Percentiles rank a stretch among this genome's conserved stretches.
Evolutionary conservation across 225 moss, liverwort and hornwort genomes (phyloP).

Genomic region (Polytrichum formosum): DNA sequence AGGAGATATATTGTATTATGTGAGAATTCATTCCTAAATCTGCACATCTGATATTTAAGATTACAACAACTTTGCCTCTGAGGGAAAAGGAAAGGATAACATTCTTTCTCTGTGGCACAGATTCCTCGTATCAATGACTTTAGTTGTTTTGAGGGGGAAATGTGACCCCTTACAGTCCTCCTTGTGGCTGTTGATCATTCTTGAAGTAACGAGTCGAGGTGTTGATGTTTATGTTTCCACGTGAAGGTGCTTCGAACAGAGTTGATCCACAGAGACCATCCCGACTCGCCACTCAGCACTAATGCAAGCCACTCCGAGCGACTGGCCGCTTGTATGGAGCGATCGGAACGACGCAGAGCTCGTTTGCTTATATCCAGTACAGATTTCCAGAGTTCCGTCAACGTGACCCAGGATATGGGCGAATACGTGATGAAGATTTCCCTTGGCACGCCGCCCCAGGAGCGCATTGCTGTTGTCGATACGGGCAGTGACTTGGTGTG

Average conservation of each 20-base stretch:
- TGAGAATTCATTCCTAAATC: too few relatives aligned
- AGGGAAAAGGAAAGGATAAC: too few relatives aligned
- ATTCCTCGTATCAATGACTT: too few relatives aligned
- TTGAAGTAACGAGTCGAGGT: too few relatives aligned
- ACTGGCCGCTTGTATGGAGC: neutral
- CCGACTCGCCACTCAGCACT: neutral
- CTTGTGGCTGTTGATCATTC: too few relatives aligned
- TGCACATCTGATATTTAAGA: too few relatives aligned
- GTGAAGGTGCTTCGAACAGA: neutral
- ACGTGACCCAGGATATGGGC: neutral
- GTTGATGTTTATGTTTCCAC: neutral
- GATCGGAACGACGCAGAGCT: neutral
- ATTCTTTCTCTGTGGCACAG: too few relatives aligned
- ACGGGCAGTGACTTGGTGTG: conserved; percentile 7
- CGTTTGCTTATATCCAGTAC: neutral
- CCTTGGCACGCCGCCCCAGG: neutral
- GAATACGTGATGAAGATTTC: conserved; percentile 1
- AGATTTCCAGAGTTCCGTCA: neutral
- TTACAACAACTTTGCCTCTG: too few relatives aligned
- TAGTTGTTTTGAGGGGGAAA: too few relatives aligned
- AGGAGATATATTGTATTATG: too few relatives aligned
- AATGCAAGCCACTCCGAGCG: neutral
- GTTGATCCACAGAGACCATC: neutral
- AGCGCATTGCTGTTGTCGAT: neutral
- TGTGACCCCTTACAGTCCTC: too few relatives aligned